Percentiles rank a stretch among this genome's conserved stretches.
phyloP scores from a whole-genome alignment of 345 rosid species.

The Clarkia xantiana region DNA sequence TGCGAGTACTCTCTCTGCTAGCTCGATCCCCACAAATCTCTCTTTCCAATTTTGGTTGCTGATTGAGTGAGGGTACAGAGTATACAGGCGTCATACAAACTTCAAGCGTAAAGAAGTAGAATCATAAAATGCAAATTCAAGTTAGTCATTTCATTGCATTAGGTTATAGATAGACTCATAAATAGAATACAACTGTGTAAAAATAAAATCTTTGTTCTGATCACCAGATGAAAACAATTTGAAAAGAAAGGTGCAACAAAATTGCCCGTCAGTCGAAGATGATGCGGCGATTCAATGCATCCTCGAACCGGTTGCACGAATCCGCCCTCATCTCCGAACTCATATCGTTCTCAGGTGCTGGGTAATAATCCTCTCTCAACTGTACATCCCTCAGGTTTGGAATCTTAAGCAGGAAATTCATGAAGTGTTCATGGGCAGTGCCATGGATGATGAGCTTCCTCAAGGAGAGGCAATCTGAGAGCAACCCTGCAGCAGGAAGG shows the following conservation, averaged over 20 bases:
- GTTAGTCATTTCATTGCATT: too few species aligned
- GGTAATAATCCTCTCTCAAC: constrained; percentile 81
- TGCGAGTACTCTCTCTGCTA: constrained; percentile 72
- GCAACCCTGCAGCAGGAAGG: constrained; percentile 58
- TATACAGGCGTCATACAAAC: not conserved
- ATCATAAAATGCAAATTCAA: too few species aligned
- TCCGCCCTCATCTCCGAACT: constrained; percentile 81
- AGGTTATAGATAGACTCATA: too few species aligned
- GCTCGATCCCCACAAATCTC: constrained; percentile 2
- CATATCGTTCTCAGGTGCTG: constrained; percentile 86
- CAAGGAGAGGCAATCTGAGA: constrained; percentile 34
- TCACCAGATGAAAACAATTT: not conserved
- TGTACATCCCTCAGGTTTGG: constrained; percentile 68
- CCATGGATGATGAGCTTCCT: constrained; percentile 94
- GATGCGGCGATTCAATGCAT: constrained; percentile 39
- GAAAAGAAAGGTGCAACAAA: not conserved
- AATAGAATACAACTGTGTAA: too few species aligned
- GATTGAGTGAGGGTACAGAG: not conserved
- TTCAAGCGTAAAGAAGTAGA: not conserved
- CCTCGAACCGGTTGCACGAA: constrained; percentile 80
- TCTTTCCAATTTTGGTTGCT: not conserved
- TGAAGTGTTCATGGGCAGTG: constrained; percentile 86
- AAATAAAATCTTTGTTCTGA: not conserved
- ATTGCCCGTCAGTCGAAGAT: constrained; percentile 57
- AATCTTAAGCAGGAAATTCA: constrained; percentile 48